Evolutionary conservation across 495 filamentous ascomycete species (phyloP).

Genomic region (Hypoxylon lienhwacheense): DNA sequence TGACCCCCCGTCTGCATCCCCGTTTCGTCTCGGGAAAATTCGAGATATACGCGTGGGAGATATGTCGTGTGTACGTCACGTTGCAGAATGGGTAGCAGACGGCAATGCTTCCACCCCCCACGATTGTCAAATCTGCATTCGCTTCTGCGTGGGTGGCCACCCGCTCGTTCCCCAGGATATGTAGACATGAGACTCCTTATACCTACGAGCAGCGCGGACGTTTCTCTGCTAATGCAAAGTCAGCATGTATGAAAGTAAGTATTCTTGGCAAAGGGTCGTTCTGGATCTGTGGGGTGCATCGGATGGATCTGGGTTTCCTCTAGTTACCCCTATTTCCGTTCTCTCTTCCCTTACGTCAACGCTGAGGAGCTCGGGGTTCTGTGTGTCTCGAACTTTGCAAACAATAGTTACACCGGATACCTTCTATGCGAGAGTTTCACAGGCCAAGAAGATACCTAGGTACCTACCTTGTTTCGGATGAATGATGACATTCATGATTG

Average conservation of each 20-base stretch:
- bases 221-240: conserved; percentile 5
- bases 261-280: conserved; percentile 7
- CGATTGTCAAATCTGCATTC: conserved; percentile 8
- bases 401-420: too few relatives aligned
- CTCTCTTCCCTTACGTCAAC: too few relatives aligned
- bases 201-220: not conserved
- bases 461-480: too few relatives aligned
- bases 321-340: not conserved
- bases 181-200: not conserved
- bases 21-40: conserved; percentile 8
- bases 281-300: conserved; percentile 26
- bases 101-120: conserved; percentile 1
- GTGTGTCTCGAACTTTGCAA: too few relatives aligned
- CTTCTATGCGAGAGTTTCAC: too few relatives aligned
- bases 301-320: too few relatives aligned
- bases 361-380: too few relatives aligned
- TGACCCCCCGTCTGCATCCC: not conserved
- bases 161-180: conserved; percentile 1
- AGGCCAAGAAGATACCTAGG: too few relatives aligned
- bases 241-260: not conserved
- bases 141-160: conserved; percentile 3
- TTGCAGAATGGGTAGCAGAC: conserved; percentile 13
- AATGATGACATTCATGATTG: too few relatives aligned
- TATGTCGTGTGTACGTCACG: conserved; percentile 19
- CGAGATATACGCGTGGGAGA: conserved; percentile 5